These are phyloP conservation scores for Penicillium sp. DNA, from an alignment of 2,329 filamentous ascomycete species.

Conservation along the genomic window DNA sequence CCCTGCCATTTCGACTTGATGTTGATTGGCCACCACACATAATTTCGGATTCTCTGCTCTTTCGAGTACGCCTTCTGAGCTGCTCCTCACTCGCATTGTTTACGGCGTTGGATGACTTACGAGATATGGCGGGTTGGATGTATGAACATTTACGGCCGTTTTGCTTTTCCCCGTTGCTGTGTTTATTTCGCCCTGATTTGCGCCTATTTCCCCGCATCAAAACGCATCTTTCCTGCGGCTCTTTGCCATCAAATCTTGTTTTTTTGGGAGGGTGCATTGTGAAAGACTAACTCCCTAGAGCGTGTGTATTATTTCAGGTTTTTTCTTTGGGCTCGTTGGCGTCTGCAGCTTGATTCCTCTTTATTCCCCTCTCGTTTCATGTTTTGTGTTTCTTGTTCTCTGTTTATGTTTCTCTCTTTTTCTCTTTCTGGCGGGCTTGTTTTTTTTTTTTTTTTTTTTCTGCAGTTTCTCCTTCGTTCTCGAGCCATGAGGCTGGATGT, in stretches of 20 bases:
- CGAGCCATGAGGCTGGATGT: too few relatives aligned
- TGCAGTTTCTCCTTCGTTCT: too few relatives aligned
- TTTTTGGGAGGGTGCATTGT: conserved; percentile 16
- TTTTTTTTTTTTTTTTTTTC: too few relatives aligned
- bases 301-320: conserved; percentile 18
- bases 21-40: neutral
- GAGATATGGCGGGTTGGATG: conserved; percentile 33
- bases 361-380: conserved; percentile 24
- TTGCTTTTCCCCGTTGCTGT: conserved; percentile 14
- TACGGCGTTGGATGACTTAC: conserved; percentile 34
- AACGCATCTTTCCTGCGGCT: conserved; percentile 8
- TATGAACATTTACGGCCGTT: conserved; percentile 31
- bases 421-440: too few relatives aligned
- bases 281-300: conserved; percentile 21
- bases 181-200: conserved; percentile 18
- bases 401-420: too few relatives aligned
- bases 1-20: neutral
- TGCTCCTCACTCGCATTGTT: conserved; percentile 29
- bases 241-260: conserved; percentile 4
- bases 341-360: conserved; percentile 19
- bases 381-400: too few relatives aligned
- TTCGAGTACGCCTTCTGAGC: conserved; percentile 4
- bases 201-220: conserved; percentile 13
- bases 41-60: conserved; percentile 4
- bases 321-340: conserved; percentile 11